A percentile compares a stretch with the other conserved stretches of the same genome.
phyloP scores from a whole-genome alignment of 2,329 filamentous ascomycete genomes.

The Calonectria ilicicola region DNA sequence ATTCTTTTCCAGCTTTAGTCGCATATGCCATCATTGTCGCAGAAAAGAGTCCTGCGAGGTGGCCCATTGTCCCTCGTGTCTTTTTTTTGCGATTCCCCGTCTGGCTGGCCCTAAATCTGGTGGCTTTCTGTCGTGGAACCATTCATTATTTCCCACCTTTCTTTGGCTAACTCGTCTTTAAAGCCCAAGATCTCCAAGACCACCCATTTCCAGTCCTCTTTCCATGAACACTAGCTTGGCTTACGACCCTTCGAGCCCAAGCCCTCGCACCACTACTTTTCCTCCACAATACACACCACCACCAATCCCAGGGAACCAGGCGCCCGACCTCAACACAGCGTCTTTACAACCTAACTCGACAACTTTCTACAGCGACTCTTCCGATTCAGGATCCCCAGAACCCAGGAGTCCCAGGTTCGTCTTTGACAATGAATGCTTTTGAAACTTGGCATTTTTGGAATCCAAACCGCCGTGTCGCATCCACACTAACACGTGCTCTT shows the following conservation, averaged over 20 bases:
- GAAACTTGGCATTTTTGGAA: neutral
- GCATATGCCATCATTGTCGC: conserved; percentile 24
- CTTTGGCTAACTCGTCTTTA: conserved; percentile 34
- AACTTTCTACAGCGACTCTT: conserved; percentile 53
- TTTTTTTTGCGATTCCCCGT: conserved; percentile 35
- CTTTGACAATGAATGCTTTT: conserved; percentile 7
- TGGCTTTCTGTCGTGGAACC: conserved; percentile 43
- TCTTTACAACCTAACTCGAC: conserved; percentile 38
- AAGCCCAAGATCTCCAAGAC: conserved; percentile 59
- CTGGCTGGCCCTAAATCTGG: conserved; percentile 26
- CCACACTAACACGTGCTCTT: conserved; percentile 22
- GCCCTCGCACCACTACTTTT: conserved; percentile 44
- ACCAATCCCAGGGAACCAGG: conserved; percentile 31
- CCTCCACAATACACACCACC: conserved; percentile 44
- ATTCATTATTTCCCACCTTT: conserved; percentile 24
- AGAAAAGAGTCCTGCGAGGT: conserved; percentile 40
- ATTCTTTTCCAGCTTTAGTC: conserved; percentile 22
- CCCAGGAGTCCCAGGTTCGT: conserved; percentile 49
- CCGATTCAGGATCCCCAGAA: conserved; percentile 49
- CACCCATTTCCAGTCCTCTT: conserved; percentile 62
- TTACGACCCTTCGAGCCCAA: conserved; percentile 57
- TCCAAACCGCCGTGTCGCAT: neutral
- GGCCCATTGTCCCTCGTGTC: conserved; percentile 32
- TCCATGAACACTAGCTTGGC: conserved; percentile 57
- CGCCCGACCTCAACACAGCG: conserved; percentile 25